phyloP scores from a whole-genome alignment of 495 filamentous ascomycete species.

The Lichenothelia convexa region DNA sequence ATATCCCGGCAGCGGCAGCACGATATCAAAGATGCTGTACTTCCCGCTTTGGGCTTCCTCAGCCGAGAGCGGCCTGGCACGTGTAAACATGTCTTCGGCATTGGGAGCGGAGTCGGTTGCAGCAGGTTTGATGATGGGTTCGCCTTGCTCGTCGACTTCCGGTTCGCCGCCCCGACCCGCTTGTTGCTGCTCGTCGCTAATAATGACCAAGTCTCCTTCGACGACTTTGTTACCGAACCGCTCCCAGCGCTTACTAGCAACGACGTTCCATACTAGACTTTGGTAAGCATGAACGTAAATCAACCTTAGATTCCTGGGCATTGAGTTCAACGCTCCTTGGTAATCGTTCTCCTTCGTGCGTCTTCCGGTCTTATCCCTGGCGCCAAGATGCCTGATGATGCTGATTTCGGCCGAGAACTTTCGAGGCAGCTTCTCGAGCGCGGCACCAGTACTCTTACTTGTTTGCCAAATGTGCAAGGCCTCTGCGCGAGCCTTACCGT shows the following conservation, averaged over 20 bases:
- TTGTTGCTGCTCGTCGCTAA: slow-evolving; percentile 32
- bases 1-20: slow-evolving; percentile 86
- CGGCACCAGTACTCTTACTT: slow-evolving; percentile 32
- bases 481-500: slow-evolving; percentile 58
- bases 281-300: slow-evolving; percentile 98
- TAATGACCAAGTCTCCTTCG: slow-evolving; percentile 70
- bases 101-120: slow-evolving; percentile 35
- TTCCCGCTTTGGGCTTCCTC: slow-evolving; percentile 64
- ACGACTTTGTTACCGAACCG: slow-evolving; percentile 51
- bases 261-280: slow-evolving; percentile 80
- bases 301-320: slow-evolving; percentile 58
- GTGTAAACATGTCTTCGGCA: slow-evolving; percentile 44
- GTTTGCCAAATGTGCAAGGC: slow-evolving; percentile 54
- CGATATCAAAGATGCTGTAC: slow-evolving; percentile 72
- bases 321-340: slow-evolving; percentile 55
- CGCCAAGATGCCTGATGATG: slow-evolving; percentile 55
- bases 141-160: slow-evolving; percentile 49
- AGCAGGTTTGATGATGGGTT: slow-evolving; percentile 41
- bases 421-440: slow-evolving; percentile 51
- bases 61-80: slow-evolving; percentile 54
- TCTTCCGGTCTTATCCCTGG: slow-evolving; percentile 10
- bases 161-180: slow-evolving; percentile 17
- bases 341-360: slow-evolving; percentile 34
- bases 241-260: slow-evolving; percentile 59
- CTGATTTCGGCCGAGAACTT: slow-evolving; percentile 62